Evolutionary conservation across 164 flowering plant genomes (phyloP), one percentile per base, ranked within the genome.

Genomic region (Piper longum): DNA sequence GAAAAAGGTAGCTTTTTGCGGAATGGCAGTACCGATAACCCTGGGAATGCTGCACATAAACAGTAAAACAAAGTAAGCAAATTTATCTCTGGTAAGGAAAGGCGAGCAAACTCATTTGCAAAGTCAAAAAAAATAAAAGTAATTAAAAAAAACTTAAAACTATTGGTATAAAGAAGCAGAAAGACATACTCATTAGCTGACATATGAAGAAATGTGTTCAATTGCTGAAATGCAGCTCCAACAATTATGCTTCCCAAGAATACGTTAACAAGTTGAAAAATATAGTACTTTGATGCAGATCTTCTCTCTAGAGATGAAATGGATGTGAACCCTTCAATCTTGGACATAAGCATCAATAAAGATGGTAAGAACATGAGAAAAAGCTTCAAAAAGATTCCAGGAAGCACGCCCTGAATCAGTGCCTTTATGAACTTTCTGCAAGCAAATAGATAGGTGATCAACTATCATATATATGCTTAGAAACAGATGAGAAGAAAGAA

Each of bases 1-100:
- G 71, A 91, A 91, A 77, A 91, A 91, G 18, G 96, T 91, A 57
- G 98, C 98, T 70, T 87, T 91, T 95, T 83, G 82, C 11, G 98
- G 98, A 62, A 91, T 91, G 12, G 96, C 77, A 43, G 70, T 85
- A 61, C 95, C 98, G 63, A 88, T 73, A 17, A 86, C 85, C 67
- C 67, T 76, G 18, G 98, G 87, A 55, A 91, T 85, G 0, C 97
- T 90, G 85, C 80, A 79, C 62, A 64, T 41, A 39, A 60, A 7
- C 11, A 60, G 2, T 4, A 8, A 26, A 36, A 26, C 11, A 26
- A 26, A 7, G 1, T 7, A 3, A 57, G 36, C 16, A 26, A 26
- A 57, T 26, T 11, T 12, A 26, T 2, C 26, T 57, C 36, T 57
- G 60, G 4, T 14, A 16, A 18, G 59, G 18, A 18, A 4, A 57